A percentile compares a stretch with the other conserved stretches of the same genome.
Conservation (phyloP, 1,139 yeast genomes). For the Diutina ranongensis region DNA sequence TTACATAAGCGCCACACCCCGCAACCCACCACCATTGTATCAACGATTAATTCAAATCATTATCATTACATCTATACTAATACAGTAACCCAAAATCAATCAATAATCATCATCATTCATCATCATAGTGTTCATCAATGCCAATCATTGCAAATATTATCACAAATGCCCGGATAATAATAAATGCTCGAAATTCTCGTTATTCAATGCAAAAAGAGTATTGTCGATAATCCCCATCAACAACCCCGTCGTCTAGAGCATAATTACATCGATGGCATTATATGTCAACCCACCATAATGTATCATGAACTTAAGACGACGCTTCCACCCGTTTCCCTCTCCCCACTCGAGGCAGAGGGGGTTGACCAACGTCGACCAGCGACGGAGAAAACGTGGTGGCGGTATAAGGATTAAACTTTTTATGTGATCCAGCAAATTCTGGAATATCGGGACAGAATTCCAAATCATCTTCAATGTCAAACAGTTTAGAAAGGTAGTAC, state of each 20-base stretch:
- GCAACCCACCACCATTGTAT: not conserved
- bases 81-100: not conserved
- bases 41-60: not conserved
- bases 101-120: not conserved
- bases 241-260: not conserved
- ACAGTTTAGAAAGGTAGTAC: conserved; percentile 43
- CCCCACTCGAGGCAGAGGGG: not conserved
- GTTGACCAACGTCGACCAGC: not conserved
- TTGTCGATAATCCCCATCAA: no score
- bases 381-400: conserved; percentile 43
- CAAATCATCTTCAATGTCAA: conserved; percentile 54
- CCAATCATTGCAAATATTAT: not conserved
- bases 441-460: conserved; percentile 56
- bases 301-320: not conserved
- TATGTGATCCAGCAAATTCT: conserved; percentile 7
- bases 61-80: conserved; percentile 2
- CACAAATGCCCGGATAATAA: no score
- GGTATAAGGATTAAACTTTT: conserved; percentile 49
- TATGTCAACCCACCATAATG: no score
- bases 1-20: no score
- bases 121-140: not conserved
- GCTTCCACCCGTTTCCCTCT: not conserved
- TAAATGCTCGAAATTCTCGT: no score
- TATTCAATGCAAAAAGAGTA: not conserved
- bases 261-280: not conserved